These are phyloP conservation scores for Nannochloris sp. DNA, from an alignment of 139 green algal genomes.

Conservation along the genomic window DNA sequence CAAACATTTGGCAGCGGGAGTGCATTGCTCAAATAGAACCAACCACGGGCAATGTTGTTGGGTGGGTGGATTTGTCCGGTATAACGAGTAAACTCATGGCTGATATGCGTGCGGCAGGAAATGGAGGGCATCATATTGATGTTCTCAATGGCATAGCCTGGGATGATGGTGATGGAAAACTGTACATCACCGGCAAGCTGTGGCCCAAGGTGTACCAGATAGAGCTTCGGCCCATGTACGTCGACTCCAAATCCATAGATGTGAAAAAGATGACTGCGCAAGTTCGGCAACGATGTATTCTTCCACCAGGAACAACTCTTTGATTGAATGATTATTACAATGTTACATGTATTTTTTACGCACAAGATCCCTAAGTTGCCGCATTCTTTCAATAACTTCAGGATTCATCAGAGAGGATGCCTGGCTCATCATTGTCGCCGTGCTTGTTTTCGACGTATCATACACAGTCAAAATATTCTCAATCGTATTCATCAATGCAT, in stretches of 20 bases:
- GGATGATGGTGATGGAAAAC: slow-evolving; percentile 39
- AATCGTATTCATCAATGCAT: slow-evolving; percentile 38
- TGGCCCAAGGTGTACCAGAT: slow-evolving; percentile 47
- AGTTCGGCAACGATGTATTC: slow-evolving; percentile 3
- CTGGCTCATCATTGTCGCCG: slow-evolving; percentile 35
- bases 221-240: slow-evolving; percentile 5
- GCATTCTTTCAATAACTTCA: slow-evolving; percentile 54
- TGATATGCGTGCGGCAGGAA: slow-evolving; percentile 6
- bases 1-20: slow-evolving; percentile 76
- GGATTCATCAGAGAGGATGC: slow-evolving; percentile 59
- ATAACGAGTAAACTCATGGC: slow-evolving; percentile 17
- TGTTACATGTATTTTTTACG: slow-evolving; percentile 40
- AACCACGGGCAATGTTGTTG: slow-evolving; percentile 40
- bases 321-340: neutral
- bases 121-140: slow-evolving; percentile 35
- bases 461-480: slow-evolving; percentile 53
- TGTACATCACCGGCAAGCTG: slow-evolving; percentile 83
- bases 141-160: slow-evolving; percentile 87
- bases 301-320: neutral
- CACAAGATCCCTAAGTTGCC: slow-evolving; percentile 39
- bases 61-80: slow-evolving; percentile 53
- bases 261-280: slow-evolving; percentile 3
- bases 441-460: slow-evolving; percentile 10
- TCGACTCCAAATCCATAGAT: slow-evolving; percentile 7
- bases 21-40: slow-evolving; percentile 77